phyloP scores from a whole-genome alignment of 805 yeast species.

The Lachancea nothofagi region DNA sequence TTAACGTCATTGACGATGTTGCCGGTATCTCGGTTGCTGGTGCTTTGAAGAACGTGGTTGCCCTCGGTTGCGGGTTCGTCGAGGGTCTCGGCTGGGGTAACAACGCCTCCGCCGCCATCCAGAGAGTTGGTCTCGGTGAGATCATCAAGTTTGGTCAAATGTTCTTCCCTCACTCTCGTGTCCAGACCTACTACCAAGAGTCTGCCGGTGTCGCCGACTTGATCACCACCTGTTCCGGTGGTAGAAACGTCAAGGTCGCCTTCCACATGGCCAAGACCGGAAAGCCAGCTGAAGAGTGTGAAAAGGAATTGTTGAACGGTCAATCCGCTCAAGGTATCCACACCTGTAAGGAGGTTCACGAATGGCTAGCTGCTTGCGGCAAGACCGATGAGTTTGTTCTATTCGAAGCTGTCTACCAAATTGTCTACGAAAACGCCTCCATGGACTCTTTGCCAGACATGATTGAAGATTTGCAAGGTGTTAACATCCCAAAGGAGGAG shows the following conservation, averaged over 20 bases:
- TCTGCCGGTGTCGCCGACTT: slow-evolving; percentile 97
- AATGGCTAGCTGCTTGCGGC: slow-evolving; percentile 50
- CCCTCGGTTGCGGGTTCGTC: slow-evolving; percentile 94
- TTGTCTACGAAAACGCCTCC: slow-evolving; percentile 67
- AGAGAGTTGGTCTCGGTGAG: slow-evolving; percentile 92
- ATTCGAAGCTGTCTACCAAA: slow-evolving; percentile 64
- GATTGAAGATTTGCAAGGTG: slow-evolving; percentile 44
- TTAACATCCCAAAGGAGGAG: slow-evolving; percentile 11
- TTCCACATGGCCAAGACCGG: slow-evolving; percentile 76
- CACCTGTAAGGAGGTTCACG: slow-evolving; percentile 88
- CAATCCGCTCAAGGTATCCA: slow-evolving; percentile 95
- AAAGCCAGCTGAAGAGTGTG: slow-evolving; percentile 74
- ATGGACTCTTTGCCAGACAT: slow-evolving; percentile 71
- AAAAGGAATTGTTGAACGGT: slow-evolving; percentile 82
- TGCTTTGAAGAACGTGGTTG: slow-evolving; percentile 93
- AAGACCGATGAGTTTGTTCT: slow-evolving; percentile 67
- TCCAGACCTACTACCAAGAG: slow-evolving; percentile 85
- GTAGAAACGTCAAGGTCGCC: slow-evolving; percentile 92
- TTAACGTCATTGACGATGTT: slow-evolving; percentile 83
- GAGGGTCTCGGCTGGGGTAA: slow-evolving; percentile 99
- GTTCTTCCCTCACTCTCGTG: slow-evolving; percentile 70
- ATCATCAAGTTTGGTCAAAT: slow-evolving; percentile 77
- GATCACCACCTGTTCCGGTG: slow-evolving; percentile 96
- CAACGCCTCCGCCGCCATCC: slow-evolving; percentile 95
- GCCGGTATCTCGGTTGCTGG: slow-evolving; percentile 97